Evolutionary conservation across 2,329 filamentous ascomycete species (phyloP), one percentile per base, ranked within the genome.

Genomic region (Aspergillus sergii): DNA sequence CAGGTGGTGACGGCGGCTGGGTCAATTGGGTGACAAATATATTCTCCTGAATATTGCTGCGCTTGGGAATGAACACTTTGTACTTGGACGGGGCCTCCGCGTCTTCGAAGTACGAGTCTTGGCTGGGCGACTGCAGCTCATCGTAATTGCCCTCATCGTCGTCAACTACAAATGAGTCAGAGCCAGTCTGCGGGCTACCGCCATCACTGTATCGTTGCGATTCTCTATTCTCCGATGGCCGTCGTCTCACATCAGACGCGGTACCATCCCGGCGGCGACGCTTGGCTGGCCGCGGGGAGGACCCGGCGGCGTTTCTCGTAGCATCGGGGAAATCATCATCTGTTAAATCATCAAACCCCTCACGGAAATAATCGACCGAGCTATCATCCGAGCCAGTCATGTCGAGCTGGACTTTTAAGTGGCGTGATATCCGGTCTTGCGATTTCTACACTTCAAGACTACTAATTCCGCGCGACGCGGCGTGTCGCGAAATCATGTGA

Each of bases 11-110:
- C 59, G 75, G 74, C 45, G 81, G 79, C 58, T 81, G 80, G 5
- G 81, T 82, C 51, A 82, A 73, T 65, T 83, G 81, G 0, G 80
- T 83, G 21, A 83, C 80, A 61, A 82, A 83, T 4, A 79, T 78
- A 58, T 82, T 77, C 39, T 80, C 76, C 58, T 77, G 79, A 5
- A 74, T 61, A n/a, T 74, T 76, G 16, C 66, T 73, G 55, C 75
- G 73, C 61, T 78, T 81, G 6, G 81, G 76, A 5, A 80, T 73
- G 66, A 81, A 79, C 51, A 79, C 78, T 55, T 76, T 78, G 48
- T 73, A 74, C 63, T 77, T 81, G 23, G 76, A 72, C 36, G 71
- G 72, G 19, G 65, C 55, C 32, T 66, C 64, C 58, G 64, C 59
- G 30, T 66, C 68, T 30, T 71, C 64, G 32, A 63, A 28, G 19